Evolutionary conservation across 495 filamentous ascomycete species (phyloP), one percentile per base, ranked within the genome.

Genomic region (Aspergillus affinis): DNA sequence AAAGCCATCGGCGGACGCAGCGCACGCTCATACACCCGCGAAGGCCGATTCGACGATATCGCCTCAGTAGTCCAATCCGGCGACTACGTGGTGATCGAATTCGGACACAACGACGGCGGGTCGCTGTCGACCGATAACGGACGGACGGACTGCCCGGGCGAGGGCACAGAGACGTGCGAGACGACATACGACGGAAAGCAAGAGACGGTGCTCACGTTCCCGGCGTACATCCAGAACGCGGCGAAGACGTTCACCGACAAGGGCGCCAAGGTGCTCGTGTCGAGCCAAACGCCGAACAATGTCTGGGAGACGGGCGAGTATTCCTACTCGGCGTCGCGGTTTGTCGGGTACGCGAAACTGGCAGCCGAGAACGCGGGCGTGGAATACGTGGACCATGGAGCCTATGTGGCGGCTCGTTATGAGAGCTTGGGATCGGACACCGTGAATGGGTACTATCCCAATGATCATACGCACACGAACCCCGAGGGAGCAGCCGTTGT

Each of bases 101-200:
- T 88, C 59, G 85, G 85, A 1, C 85, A 88, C 75, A 88, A 88
- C 68, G 85, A 87, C 64, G 85, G 85, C 54, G 83, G 84, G 12
- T 83, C 81, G 6, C 78, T 87, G 4, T 72, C 75, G 8, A 73
- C 60, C 17, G 85, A 88, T 69, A 86, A 88, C 69, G 84, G 82
- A 20, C 82, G 84, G 50, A 82, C 78, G 50, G 83, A 82, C 64
- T 87, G 85, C 61, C 66, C 75, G 0, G 85, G 84, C 27, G 75
- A 75, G 1, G 83, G 80, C 48, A 62, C 61, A 59, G 81, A 87
- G 66, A 83, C 78, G 4, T 88, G 85, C 75, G 66, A 73, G 52
- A 81, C 78, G 13, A 71, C 59, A 9, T 81, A 79, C 36, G 74
- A 84, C 59, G 82, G 81, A 7, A 68, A 72, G n/a, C 57, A 72